phyloP scores from a whole-genome alignment of 768 basidiomycete genomes.

The Hortiboletus campestris region DNA sequence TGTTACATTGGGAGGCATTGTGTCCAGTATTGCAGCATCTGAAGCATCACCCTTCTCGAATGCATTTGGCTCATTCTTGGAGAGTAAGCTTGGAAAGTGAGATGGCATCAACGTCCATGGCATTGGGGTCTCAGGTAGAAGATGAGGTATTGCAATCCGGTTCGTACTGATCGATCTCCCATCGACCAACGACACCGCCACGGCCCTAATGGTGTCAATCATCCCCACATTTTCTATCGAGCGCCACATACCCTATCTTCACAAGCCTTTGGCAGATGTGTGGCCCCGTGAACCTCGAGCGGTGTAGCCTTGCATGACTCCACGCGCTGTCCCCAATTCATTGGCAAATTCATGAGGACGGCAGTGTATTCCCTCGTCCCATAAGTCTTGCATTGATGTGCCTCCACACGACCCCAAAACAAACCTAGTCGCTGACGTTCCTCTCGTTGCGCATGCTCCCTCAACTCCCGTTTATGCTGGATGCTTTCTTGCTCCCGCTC shows the following conservation, averaged over 20 bases:
- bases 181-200: slow-evolving; percentile 23
- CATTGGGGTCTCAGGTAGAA: no score
- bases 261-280: slow-evolving; percentile 18
- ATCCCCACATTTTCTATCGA: not conserved
- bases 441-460: slow-evolving; percentile 16
- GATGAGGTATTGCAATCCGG: slow-evolving; percentile 26
- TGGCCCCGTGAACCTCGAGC: slow-evolving; percentile 24
- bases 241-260: slow-evolving; percentile 19
- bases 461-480: slow-evolving; percentile 13
- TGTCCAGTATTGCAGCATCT: no score
- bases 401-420: slow-evolving; percentile 19
- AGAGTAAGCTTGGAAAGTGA: no score
- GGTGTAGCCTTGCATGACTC: slow-evolving; percentile 25
- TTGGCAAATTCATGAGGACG: slow-evolving; percentile 27
- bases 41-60: no score
- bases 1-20: no score
- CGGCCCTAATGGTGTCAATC: slow-evolving; percentile 13
- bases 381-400: slow-evolving; percentile 27
- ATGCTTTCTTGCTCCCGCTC: slow-evolving; percentile 21
- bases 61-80: no score
- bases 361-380: slow-evolving; percentile 32
- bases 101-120: no score
- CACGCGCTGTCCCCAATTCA: slow-evolving; percentile 16
- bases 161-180: slow-evolving; percentile 26
- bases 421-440: slow-evolving; percentile 22